Evolutionary conservation across 2,329 filamentous ascomycete species (phyloP), one percentile per base, ranked within the genome.

Genomic region (Exophiala lecanii-corni): DNA sequence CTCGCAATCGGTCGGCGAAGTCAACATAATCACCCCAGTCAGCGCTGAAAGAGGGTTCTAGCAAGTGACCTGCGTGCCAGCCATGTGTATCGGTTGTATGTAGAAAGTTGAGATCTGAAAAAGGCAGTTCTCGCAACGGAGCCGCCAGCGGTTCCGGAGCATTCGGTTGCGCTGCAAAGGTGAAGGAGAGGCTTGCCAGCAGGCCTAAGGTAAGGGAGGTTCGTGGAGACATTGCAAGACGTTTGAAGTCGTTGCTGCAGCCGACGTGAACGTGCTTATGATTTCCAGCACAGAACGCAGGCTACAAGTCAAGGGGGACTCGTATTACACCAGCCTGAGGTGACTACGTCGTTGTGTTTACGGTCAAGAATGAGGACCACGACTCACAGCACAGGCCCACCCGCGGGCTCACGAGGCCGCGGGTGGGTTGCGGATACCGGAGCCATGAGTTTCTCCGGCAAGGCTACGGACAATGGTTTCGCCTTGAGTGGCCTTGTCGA

Each of bases 11-110:
- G 25, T 83, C 73, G 23, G 89, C 80, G 61, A 98, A 96, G 5
- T 91, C 96, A 57, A 97, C 77, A 65, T 97, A 98, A 67, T 98
- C 92, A 45, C 92, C 92, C 89, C 92, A 97, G 65, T 98, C 92
- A 35, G 88, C 91, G 5, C 87, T 89, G 66, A 94, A 98, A 47
- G 92, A 91, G 2, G 88, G 75, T 82, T 98, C 92, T 70, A 89
- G 83, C 4, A 97, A 69, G 71, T 98, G 92, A 1, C 92, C 92
- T 7, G 81, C 88, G 60, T 94, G 82, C 92, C 92, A 98, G 57
- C 92, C 91, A 67, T 97, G 92, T 3, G 86, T 92, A 62, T 97
- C 86, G 30, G 92, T 97, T 1, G 92, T 97, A 60, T 94, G 89
- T n/a, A 98, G 68, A 64, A 95, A 94, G 72, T 97, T 97, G 59